Evolutionary conservation across 345 rosid genomes (phyloP), one percentile per base, ranked within the genome.

Genomic region (Sapria himalayana): DNA sequence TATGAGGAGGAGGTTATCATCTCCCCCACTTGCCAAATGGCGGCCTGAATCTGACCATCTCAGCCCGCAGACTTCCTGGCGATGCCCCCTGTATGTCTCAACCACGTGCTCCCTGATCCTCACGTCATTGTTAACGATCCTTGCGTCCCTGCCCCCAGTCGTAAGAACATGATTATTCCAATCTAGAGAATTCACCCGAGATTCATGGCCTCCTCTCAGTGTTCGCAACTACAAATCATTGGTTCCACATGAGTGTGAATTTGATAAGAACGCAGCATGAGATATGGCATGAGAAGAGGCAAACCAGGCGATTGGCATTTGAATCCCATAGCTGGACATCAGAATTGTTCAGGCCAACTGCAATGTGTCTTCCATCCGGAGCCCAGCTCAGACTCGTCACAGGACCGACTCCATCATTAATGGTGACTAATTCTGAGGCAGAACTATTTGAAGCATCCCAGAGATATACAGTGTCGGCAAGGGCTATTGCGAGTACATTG

Each of bases 301-400:
- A 36, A 10, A 57, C 72, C 65, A 49, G 63, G 43, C 35, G 22
- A 19, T 59, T 55, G 27, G 66, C 27, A 39, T 55, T 22, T 15
- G 43, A 57, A 49, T 73, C 81, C 71, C 71, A 61, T 17, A 73
- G n/a, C 22, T 63, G 73, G 10, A 73, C 73, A 18, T 66, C 59
- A 15, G 69, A 66, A 50, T 70, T 66, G 47, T 66, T 58, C 31
- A 66, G 44, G 36, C 76, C 76, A 22, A 73, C 14, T 3, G 71
- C 81, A 21, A 73, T 49, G 16, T 46, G 48, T 3, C 51, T 51
- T 3, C 73, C 76, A 51, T 66, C 69, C 2, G 69, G 76, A 22
- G 78, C 68, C 78, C 71, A 71, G 38, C 34, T 64, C 9, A 73
- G 65, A 22, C 73, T 71, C 4, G 82, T 71, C 6, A 74, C 55